phyloP scores from a whole-genome alignment of 129 eudicot species.

The Saposhnikovia divaricata region DNA sequence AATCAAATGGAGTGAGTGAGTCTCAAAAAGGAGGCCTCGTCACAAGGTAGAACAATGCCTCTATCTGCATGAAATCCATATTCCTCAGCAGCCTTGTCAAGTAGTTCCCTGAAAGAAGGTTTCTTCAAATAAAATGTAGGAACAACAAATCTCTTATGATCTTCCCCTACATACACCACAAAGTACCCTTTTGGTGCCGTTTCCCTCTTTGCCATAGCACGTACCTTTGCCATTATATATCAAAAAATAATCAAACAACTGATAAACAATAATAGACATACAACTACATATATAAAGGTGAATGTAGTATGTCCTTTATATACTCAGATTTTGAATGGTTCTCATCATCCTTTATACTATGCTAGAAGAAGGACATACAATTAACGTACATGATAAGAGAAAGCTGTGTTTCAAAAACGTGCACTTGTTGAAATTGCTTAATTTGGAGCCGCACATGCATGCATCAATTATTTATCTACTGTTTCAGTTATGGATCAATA shows the following conservation, averaged over 20 bases:
- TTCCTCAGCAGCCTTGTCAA: conserved; percentile 30
- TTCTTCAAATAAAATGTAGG: conserved; percentile 26
- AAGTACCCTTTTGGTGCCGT: conserved; percentile 31
- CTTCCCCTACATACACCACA: conserved; percentile 36
- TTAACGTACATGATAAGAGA: neutral
- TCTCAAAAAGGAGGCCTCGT: conserved; percentile 21
- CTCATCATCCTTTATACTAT: neutral
- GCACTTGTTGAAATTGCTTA: neutral
- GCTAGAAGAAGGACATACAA: neutral
- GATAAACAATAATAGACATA: no score
- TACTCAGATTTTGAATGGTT: neutral
- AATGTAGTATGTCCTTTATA: neutral
- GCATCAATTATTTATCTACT: neutral
- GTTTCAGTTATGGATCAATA: neutral
- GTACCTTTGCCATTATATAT: neutral
- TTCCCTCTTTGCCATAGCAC: conserved; percentile 1
- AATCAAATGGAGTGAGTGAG: neutral
- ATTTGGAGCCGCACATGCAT: neutral
- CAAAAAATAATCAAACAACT: no score
- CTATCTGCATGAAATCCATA: conserved; percentile 24
- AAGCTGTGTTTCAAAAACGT: neutral
- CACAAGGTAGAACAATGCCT: conserved; percentile 39
- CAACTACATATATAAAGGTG: no score
- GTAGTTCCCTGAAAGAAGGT: conserved; percentile 22
- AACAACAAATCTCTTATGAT: conserved; percentile 23